phyloP scores from a whole-genome alignment of 2,329 filamentous ascomycete species.

The Verticillium isaacii region DNA sequence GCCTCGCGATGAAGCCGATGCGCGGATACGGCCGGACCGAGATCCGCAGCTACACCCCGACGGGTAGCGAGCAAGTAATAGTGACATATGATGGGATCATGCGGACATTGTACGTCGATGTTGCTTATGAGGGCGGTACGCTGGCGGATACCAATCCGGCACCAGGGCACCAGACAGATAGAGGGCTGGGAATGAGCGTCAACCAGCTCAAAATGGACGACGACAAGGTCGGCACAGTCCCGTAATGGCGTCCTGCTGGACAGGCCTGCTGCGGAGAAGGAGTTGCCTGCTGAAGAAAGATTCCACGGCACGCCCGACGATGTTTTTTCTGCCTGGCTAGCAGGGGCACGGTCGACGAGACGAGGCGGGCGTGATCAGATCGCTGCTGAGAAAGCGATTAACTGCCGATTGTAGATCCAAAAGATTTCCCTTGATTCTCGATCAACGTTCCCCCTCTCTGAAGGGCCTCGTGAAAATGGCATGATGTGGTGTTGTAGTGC shows the following conservation, averaged over 20 bases:
- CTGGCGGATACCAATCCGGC: not conserved
- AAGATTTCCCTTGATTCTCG: not conserved
- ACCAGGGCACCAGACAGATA: not conserved
- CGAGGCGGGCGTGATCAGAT: not conserved
- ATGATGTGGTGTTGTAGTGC: not conserved
- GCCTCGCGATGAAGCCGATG: slow-evolving; percentile 14
- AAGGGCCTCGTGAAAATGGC: not conserved
- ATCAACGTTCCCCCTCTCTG: not conserved
- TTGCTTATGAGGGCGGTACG: slow-evolving; percentile 6
- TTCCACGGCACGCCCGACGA: not conserved
- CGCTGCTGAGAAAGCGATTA: not conserved
- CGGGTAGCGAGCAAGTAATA: slow-evolving; percentile 12
- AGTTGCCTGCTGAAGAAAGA: not conserved
- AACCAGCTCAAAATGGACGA: not conserved
- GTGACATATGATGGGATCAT: slow-evolving; percentile 10
- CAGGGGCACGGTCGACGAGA: not conserved
- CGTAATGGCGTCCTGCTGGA: not conserved
- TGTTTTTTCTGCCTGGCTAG: not conserved
- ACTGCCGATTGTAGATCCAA: not conserved
- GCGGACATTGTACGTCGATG: slow-evolving; percentile 12
- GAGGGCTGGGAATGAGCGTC: not conserved
- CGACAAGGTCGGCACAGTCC: not conserved
- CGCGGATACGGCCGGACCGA: slow-evolving; percentile 6
- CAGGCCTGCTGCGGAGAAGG: not conserved
- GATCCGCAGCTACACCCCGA: slow-evolving; percentile 9